Evolutionary conservation across 495 filamentous ascomycete genomes (phyloP).

Genomic region (Diplogelasinospora grovesii): DNA sequence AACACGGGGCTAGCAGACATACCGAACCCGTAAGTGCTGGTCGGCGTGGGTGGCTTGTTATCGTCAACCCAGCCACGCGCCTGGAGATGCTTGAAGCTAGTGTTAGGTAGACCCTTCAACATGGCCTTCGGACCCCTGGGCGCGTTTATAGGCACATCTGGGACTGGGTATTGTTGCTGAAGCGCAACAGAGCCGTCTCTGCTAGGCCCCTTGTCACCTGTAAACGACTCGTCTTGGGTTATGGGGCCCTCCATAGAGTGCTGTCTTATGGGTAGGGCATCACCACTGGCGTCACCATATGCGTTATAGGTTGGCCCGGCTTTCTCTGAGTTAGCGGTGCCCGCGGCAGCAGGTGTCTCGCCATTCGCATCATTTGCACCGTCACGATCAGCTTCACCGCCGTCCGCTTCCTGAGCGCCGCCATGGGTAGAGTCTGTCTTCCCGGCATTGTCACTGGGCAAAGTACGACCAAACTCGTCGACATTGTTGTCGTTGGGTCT

Average conservation of each 20-base stretch:
- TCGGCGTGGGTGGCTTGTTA: slow-evolving; percentile 29
- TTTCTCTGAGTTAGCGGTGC: slow-evolving; percentile 4
- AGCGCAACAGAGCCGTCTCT: slow-evolving; percentile 1
- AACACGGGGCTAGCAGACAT: slow-evolving; percentile 25
- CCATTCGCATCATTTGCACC: slow-evolving; percentile 1
- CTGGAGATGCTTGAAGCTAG: slow-evolving; percentile 51
- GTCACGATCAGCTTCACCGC: slow-evolving; percentile 11
- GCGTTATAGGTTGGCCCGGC: slow-evolving; percentile 1
- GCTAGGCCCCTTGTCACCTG: too few relatives aligned
- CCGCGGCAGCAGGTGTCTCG: neutral
- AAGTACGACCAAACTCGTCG: slow-evolving; percentile 49
- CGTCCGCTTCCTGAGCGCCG: slow-evolving; percentile 22
- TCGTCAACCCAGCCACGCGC: slow-evolving; percentile 40
- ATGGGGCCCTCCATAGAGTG: too few relatives aligned
- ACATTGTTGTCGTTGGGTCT: slow-evolving; percentile 29
- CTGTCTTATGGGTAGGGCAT: too few relatives aligned
- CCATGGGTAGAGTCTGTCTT: too few relatives aligned
- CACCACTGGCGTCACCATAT: slow-evolving; percentile 1
- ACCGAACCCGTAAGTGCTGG: slow-evolving; percentile 23
- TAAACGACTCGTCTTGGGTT: too few relatives aligned
- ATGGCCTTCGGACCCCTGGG: slow-evolving; percentile 92
- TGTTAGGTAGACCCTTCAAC: slow-evolving; percentile 77
- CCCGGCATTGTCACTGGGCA: slow-evolving; percentile 27
- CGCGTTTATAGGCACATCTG: slow-evolving; percentile 55
- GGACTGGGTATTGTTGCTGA: slow-evolving; percentile 15